Evolutionary conservation across 306 rosid genomes (phyloP).

Genomic region (Citrullus colocynthis): DNA sequence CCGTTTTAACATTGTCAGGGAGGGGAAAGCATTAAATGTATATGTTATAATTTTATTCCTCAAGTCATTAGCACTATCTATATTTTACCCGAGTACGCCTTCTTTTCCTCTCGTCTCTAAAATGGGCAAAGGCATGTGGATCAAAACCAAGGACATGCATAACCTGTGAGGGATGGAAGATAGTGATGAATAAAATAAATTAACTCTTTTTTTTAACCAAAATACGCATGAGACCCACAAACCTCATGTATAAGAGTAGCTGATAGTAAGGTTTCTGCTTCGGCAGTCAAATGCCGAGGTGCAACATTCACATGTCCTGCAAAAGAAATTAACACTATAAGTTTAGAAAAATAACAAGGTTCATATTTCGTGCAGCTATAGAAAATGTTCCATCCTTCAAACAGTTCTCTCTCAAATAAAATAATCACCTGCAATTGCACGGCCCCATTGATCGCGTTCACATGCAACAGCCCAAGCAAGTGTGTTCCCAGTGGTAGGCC

Average conservation of each 20-base stretch:
- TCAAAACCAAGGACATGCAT: constrained; percentile 99
- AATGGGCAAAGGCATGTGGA: constrained; percentile 97
- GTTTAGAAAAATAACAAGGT: background rate
- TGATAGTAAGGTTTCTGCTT: constrained; percentile 88
- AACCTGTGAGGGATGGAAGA: constrained; percentile 44
- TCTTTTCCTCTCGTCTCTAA: constrained; percentile 95
- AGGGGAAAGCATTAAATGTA: background rate
- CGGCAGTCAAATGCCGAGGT: constrained; percentile 97
- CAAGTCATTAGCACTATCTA: constrained; percentile 2
- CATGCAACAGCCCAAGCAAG: constrained; percentile 99
- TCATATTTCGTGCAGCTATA: background rate
- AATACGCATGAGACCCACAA: constrained; percentile 10
- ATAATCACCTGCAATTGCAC: constrained; percentile 74
- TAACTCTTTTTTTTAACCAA: background rate
- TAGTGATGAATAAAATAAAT: constrained; percentile 10
- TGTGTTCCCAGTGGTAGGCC: constrained; percentile 93
- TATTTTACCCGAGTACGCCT: constrained; percentile 63
- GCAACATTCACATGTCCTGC: constrained; percentile 97
- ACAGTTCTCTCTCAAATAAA: background rate
- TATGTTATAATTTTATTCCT: background rate
- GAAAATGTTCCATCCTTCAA: background rate
- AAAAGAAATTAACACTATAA: background rate
- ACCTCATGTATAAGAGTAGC: constrained; percentile 98
- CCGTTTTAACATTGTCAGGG: background rate
- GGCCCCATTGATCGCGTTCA: constrained; percentile 99